Evolutionary conservation across 1,284 basidiomycete species (phyloP), one percentile per base, ranked within the genome.

Genomic region (Marasmius fiardii): DNA sequence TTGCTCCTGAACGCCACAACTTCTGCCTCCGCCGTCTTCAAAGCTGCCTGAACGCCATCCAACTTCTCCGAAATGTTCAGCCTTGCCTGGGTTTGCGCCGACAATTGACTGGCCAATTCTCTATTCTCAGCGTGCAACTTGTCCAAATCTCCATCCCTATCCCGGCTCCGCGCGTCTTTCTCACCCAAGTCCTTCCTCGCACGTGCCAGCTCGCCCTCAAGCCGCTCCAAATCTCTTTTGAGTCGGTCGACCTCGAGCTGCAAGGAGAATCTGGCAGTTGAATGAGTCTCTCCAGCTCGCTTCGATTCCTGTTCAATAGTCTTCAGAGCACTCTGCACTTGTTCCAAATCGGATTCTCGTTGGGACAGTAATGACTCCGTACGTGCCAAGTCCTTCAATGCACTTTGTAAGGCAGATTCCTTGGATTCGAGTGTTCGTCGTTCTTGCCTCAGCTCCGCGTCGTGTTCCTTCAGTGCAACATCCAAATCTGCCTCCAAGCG

Each of bases 191-290:
- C 93, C 58, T 84, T 81, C 51, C 90, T 78, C 2, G 88, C 82
- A 12, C 89, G 82, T 14, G 81, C 73, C 7, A 97, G 77, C 53
- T 97, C 93, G 60, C 89, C 86, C 65, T 96, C 92, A 11, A 88
- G 79, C 6, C 89, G 77, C 60, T 87, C 83, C 21, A 97, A 68
- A 67, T 98, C 96, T 31, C 95, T 82, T 67, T 90, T 89, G 49
- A 96, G 75, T 1, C 94, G 78, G 63, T 98, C 95, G 3, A 94
- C 81, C 71, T 98, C 95, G 24, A 98, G 81, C 69, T 97, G 92
- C 39, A 98, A 74, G 0, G 92, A 92, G 75, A 93, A 93, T 55
- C 86, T 81, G 48, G 93, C 90, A 10, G 87, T 89, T 1, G 89
- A 89, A 63, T 90, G 88, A 28, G 86, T 74, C 72, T 94, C 90